phyloP scores from a whole-genome alignment of 2,329 filamentous ascomycete species.

The Aurifilum marmelostoma region DNA sequence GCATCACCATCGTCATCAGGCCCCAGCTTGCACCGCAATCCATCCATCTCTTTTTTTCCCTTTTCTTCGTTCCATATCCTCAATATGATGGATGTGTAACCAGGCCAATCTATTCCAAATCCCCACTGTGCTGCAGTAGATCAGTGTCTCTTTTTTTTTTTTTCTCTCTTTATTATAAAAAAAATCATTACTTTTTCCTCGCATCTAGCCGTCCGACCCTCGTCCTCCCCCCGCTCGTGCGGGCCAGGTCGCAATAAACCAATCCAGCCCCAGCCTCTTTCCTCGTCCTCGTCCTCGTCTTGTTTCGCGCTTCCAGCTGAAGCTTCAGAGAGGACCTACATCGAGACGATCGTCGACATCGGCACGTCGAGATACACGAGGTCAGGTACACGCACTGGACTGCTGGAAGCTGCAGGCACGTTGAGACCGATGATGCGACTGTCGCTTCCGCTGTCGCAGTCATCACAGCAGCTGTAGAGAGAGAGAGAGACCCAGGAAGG shows the following conservation, averaged over 20 bases:
- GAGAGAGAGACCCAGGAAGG: neutral
- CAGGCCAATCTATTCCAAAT: neutral
- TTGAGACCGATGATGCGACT: constrained; percentile 12
- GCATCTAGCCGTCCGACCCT: neutral
- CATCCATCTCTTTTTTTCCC: neutral
- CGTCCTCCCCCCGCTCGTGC: constrained; percentile 3
- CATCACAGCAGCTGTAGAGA: constrained; percentile 10
- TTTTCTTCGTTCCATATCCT: no score
- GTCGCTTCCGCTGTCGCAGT: constrained; percentile 3
- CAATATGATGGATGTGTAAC: neutral
- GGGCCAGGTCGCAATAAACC: neutral
- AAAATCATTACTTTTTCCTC: neutral
- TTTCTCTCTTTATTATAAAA: neutral
- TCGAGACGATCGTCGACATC: constrained; percentile 4
- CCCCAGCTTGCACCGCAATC: neutral
- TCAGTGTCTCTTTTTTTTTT: neutral
- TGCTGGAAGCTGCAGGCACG: neutral
- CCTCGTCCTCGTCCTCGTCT: neutral
- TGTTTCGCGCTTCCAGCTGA: neutral
- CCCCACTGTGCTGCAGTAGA: constrained; percentile 1
- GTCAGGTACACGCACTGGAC: neutral
- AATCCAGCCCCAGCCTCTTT: neutral
- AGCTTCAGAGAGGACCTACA: neutral
- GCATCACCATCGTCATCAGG: neutral
- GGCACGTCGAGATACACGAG: neutral